Conservation (phyloP, 2,329 filamentous ascomycete species). For the Teratosphaeriaceae sp. region DNA sequence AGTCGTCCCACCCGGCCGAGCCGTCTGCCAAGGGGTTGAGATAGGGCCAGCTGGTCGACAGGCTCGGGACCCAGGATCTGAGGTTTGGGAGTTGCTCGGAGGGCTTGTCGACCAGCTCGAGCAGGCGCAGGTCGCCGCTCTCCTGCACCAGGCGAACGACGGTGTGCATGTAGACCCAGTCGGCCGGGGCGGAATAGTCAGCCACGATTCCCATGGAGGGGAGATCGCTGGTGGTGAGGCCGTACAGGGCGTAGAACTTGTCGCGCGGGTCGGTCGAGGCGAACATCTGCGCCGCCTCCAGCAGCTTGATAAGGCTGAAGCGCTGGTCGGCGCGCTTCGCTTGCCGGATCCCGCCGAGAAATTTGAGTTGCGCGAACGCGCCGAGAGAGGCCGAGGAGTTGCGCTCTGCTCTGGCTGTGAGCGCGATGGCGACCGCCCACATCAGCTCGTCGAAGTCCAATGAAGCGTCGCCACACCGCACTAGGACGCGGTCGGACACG, state of each 20-base stretch:
- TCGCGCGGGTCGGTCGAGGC: not conserved
- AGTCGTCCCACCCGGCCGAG: not conserved
- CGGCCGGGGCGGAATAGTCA: not conserved
- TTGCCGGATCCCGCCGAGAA: not conserved
- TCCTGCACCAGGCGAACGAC: not conserved
- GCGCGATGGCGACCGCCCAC: not conserved
- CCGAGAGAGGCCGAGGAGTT: not conserved
- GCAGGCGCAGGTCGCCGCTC: not conserved
- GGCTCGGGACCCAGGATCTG: not conserved
- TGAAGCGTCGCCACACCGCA: not conserved
- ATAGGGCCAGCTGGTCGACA: not conserved
- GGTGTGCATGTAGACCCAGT: not conserved
- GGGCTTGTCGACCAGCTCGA: not conserved
- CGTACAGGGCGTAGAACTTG: slow-evolving; percentile 2
- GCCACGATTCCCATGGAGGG: not conserved
- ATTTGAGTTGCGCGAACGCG: not conserved
- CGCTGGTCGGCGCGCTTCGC: not conserved
- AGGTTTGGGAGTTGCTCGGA: not conserved
- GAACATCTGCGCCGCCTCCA: not conserved
- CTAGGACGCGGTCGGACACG: not conserved
- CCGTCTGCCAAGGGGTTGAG: not conserved
- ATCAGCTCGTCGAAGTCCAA: slow-evolving; percentile 1
- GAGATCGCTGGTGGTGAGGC: not conserved
- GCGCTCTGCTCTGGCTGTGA: not conserved
- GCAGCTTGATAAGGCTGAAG: not conserved